Conservation (phyloP, 257 asterid species). For the Ballota nigra region DNA sequence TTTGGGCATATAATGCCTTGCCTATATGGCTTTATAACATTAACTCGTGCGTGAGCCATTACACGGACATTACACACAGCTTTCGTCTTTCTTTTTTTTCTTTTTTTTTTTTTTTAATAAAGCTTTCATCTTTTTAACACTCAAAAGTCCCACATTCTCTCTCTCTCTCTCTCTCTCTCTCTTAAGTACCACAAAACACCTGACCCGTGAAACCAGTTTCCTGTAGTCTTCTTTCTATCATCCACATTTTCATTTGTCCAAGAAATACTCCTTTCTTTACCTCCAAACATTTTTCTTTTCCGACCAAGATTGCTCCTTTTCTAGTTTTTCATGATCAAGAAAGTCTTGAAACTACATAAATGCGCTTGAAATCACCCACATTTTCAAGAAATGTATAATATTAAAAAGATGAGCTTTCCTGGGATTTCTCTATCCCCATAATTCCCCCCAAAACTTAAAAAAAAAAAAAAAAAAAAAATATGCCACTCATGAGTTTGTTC, state of each 20-base stretch:
- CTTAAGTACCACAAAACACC: slow-evolving; percentile 53
- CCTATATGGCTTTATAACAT: not conserved
- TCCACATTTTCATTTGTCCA: slow-evolving; percentile 18
- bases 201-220: slow-evolving; percentile 58
- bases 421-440: not conserved
- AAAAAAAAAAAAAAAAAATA: slow-evolving; percentile 38
- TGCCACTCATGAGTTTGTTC: slow-evolving; percentile 42
- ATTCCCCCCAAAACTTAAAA: slow-evolving; percentile 5
- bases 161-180: slow-evolving; percentile 12
- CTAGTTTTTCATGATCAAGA: not conserved
- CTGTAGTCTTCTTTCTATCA: slow-evolving; percentile 24
- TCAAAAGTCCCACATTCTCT: not conserved
- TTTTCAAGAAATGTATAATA: slow-evolving; percentile 25
- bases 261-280: not conserved
- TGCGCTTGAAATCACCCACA: not conserved
- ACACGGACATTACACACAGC: not conserved
- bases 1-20: not conserved
- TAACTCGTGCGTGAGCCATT: not conserved
- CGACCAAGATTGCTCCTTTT: slow-evolving; percentile 24
- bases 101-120: too few species aligned
- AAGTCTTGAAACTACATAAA: not conserved
- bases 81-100: too few species aligned
- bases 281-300: slow-evolving; percentile 15
- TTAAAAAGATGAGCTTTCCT: slow-evolving; percentile 27
- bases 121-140: not conserved